phyloP scores from a whole-genome alignment of 768 basidiomycete genomes.

The Podaxis rugospora region DNA sequence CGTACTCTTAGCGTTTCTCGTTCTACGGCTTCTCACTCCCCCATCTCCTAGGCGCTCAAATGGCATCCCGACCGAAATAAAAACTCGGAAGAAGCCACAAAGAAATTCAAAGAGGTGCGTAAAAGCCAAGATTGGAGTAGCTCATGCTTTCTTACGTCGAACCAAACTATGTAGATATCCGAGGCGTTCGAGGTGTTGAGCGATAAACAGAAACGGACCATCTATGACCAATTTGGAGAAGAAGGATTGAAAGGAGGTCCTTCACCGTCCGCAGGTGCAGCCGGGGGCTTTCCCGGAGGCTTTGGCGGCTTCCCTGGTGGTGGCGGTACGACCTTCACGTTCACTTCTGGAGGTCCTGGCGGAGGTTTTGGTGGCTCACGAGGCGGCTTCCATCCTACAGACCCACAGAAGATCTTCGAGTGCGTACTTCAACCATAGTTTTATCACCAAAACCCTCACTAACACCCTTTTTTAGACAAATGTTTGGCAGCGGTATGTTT shows the following conservation, averaged over 20 bases:
- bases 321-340: constrained; percentile 49
- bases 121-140: not conserved
- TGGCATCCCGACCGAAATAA: constrained; percentile 93
- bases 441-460: not conserved
- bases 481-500: constrained; percentile 42
- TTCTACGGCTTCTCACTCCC: constrained; percentile 3
- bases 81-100: constrained; percentile 79
- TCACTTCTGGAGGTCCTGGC: constrained; percentile 46
- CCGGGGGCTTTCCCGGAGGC: constrained; percentile 29
- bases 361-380: constrained; percentile 32
- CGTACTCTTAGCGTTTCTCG: constrained; percentile 14
- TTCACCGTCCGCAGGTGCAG: constrained; percentile 44
- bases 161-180: constrained; percentile 52
- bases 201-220: constrained; percentile 76
- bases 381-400: constrained; percentile 67
- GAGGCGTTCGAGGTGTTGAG: constrained; percentile 96
- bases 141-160: not conserved
- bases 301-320: constrained; percentile 36
- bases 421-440: constrained; percentile 32
- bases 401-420: constrained; percentile 90
- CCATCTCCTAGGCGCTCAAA: constrained; percentile 63
- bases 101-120: constrained; percentile 88
- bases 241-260: constrained; percentile 84
- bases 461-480: constrained; percentile 37
- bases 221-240: constrained; percentile 94